Evolutionary conservation across 2,329 filamentous ascomycete species (phyloP), one percentile per base, ranked within the genome.

Genomic region (Xylariaceae sp.): DNA sequence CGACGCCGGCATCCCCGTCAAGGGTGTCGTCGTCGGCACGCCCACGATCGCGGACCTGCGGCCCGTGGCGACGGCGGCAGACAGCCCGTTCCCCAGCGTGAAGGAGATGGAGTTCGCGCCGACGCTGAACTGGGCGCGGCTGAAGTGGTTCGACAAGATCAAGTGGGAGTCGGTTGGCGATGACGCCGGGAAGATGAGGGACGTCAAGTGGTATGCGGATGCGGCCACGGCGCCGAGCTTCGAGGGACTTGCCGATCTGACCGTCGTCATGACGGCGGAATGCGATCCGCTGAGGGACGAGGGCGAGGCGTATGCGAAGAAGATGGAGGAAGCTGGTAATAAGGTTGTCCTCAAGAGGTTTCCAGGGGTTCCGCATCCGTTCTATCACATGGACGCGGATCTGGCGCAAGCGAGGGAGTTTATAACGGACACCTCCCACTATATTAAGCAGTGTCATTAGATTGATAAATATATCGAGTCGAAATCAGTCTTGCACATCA

Each of bases 91-190:
- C 49, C 43, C 57, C 4, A 69, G 66, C 4, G 66, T 71, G 60
- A 56, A 49, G 24, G 60, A 66, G 38, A 69, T 68, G 52, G 63
- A 68, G 38, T 60, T 61, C 40, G 66, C 67, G 3, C 65, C 68
- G 9, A 68, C 65, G 4, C 57, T 72, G 33, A 69, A 70, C 50
- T 73, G 66, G 65, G 60, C 49, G 7, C 62, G 68, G 2, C 50
- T 73, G 19, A 57, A 59, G 4, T 72, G 64, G 61, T 71, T 71
- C 46, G 26, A 39, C 28, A 30, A 32, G 18, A 17, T 39, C 16
- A 39, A 32, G 18, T 39, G 26, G 28, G 12, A 13, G 26, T 39
- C 37, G 26, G 6, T 39, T 13, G 37, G 37, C 7, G 12, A 26
- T 8, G 15, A 15, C 19, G 19, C 11, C 8, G 19, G 29, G 19